Base-by-base conservation (phyloP, 2,329 filamentous ascomycete genomes). In the Scedosporium minutisporum region DNA sequence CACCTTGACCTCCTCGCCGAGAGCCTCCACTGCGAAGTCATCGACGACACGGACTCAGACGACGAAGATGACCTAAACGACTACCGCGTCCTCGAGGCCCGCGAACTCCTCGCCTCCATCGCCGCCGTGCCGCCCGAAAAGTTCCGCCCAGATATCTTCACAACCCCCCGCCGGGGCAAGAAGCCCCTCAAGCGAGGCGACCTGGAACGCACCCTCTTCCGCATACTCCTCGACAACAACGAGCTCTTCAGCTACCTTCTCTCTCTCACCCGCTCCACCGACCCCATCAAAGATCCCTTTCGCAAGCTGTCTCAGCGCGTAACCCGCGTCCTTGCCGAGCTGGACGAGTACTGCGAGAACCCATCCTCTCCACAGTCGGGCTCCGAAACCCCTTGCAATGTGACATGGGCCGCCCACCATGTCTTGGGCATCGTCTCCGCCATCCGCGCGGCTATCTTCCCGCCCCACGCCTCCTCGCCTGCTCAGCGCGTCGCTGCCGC, bases 231-330 rank as follows among this genome's bases (percentile, higher is more conserved):
- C 23, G 75, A 78, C 65, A 83, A 83, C 66, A 75, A 82, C 68
- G 77, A 79, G 48, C 79, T 85, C 71, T 82, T 84, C 68, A 73
- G 80, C 60, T 80, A 82, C 71, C 80, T 85, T 64, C 74, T 78
- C 57, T 75, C 76, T 16, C 72, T 76, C 7, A 75, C 80, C 62
- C 71, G 72, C n/a, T 74, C 80, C 2, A 70, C 73, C 57, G 79
- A 80, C 63, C 71, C 73, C 25, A 72, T 78, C 41, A 76, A 76
- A 48, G 77, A 81, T 64, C 74, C 74, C 3, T 83, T 83, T 64
- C 75, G 77, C 58, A 77, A 75, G 57, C 76, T 83, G 18, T 74
- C 77, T 48, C 77, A 79, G 64, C 78, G 80, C 7, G 75, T 79
- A 10, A 74, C 77, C 57, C 75, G 74, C 10, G 77, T 82, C n/a